Conservation (phyloP, 805 yeast genomes). For the Brettanomyces sp. region DNA sequence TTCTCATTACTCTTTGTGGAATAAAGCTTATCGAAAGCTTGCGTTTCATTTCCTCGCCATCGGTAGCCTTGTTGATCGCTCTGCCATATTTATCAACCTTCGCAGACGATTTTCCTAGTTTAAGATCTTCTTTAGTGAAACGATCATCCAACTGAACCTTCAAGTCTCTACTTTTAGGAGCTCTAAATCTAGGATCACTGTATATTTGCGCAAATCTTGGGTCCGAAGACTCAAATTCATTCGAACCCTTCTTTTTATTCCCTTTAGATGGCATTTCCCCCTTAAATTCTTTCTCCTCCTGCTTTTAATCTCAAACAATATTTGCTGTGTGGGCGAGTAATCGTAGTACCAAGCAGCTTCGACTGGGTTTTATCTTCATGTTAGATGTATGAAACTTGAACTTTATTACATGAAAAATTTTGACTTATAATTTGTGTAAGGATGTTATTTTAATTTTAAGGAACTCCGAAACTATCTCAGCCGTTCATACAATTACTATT, state of each 20-base stretch:
- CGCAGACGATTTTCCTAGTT: constrained; percentile 49
- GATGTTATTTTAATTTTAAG: not conserved
- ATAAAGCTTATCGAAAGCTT: constrained; percentile 15
- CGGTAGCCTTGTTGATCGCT: constrained; percentile 32
- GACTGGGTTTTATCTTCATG: too few species aligned
- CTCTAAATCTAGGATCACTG: constrained; percentile 79
- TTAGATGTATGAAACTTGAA: too few species aligned
- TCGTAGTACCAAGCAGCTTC: too few species aligned
- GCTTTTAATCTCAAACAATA: not conserved
- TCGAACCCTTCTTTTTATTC: not conserved
- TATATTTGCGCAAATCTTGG: constrained; percentile 71
- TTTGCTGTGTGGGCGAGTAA: not conserved
- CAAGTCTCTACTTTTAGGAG: constrained; percentile 58
- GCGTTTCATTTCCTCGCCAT: constrained; percentile 23
- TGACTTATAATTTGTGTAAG: not conserved
- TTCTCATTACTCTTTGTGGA: constrained; percentile 5
- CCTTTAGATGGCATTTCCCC: too few species aligned
- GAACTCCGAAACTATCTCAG: not conserved
- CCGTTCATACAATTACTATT: too few species aligned
- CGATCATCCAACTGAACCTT: constrained; percentile 80
- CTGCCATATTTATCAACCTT: constrained; percentile 86
- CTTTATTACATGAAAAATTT: not conserved
- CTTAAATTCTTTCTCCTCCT: not conserved
- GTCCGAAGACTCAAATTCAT: constrained; percentile 31
- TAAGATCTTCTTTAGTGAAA: constrained; percentile 59